phyloP scores from a whole-genome alignment of 1,139 yeast genomes.

The Taiozyma onychis region DNA sequence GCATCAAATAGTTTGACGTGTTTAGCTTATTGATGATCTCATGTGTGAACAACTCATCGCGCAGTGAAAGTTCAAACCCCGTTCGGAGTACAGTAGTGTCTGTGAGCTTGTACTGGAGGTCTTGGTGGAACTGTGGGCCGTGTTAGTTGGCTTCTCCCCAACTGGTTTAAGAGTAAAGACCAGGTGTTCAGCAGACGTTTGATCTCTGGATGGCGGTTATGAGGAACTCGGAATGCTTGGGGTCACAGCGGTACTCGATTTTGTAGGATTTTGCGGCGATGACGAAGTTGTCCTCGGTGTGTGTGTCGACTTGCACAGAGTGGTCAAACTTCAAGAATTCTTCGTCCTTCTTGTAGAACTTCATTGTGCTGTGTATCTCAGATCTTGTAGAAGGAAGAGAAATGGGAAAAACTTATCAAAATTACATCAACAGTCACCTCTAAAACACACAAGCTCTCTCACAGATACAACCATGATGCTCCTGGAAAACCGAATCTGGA shows the following conservation, averaged over 20 bases:
- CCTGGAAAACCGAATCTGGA: conserved; percentile 53
- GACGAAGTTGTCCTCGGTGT: neutral
- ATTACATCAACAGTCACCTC: neutral
- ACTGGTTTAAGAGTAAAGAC: no score
- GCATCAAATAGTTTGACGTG: neutral
- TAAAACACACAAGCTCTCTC: no score
- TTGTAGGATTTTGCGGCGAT: neutral
- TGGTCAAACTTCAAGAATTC: neutral
- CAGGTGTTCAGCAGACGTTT: neutral
- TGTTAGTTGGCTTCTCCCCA: neutral
- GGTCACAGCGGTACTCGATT: neutral
- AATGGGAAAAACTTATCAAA: neutral
- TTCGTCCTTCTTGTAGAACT: neutral
- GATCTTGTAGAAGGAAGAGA: neutral
- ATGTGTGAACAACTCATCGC: neutral
- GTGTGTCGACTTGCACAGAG: neutral
- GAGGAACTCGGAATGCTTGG: neutral
- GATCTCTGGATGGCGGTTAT: neutral
- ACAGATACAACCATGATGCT: neutral
- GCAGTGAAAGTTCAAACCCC: neutral
- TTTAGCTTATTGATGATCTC: neutral
- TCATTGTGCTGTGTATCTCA: neutral
- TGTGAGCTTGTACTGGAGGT: neutral
- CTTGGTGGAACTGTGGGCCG: neutral
- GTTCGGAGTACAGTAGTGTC: no score